These are phyloP conservation scores for Seminavis robusta DNA, from an alignment of 108 stramenopile species.

Conservation along the genomic window DNA sequence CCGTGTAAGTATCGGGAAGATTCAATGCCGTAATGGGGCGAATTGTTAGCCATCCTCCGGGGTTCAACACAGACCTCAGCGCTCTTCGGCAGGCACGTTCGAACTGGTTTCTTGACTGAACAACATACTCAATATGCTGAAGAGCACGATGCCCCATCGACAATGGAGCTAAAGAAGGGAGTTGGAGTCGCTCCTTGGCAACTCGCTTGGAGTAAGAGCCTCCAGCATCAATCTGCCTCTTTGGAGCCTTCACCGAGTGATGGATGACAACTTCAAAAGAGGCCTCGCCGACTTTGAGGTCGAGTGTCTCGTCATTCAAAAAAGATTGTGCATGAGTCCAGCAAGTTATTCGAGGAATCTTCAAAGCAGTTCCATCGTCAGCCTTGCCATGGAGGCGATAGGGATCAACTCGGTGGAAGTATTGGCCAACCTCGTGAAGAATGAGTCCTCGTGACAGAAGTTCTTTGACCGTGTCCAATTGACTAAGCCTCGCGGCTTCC, in stretches of 20 bases:
- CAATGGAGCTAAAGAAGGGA: not conserved
- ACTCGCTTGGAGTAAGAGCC: not conserved
- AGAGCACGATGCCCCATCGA: not conserved
- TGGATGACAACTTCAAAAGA: not conserved
- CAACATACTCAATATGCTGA: not conserved
- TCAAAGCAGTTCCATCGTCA: too few species aligned
- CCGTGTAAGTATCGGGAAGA: constrained; percentile 64
- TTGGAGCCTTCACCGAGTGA: not conserved
- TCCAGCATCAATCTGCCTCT: not conserved
- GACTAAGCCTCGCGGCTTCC: too few species aligned
- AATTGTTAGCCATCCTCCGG: constrained; percentile 74
- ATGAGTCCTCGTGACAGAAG: too few species aligned
- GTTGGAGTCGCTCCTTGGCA: not conserved
- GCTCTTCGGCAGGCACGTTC: constrained; percentile 49
- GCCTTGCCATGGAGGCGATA: too few species aligned
- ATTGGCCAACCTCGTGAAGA: too few species aligned
- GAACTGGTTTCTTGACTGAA: constrained; percentile 36
- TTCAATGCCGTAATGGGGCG: constrained; percentile 78
- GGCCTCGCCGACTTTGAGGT: not conserved
- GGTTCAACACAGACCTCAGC: constrained; percentile 53
- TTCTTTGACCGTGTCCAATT: too few species aligned
- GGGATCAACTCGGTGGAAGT: too few species aligned
- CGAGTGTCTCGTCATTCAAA: not conserved
- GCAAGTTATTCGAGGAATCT: too few species aligned
- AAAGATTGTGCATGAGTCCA: not conserved